phyloP scores from a whole-genome alignment of 2,329 filamentous ascomycete genomes.

The Emmonsiellopsis sp. region DNA sequence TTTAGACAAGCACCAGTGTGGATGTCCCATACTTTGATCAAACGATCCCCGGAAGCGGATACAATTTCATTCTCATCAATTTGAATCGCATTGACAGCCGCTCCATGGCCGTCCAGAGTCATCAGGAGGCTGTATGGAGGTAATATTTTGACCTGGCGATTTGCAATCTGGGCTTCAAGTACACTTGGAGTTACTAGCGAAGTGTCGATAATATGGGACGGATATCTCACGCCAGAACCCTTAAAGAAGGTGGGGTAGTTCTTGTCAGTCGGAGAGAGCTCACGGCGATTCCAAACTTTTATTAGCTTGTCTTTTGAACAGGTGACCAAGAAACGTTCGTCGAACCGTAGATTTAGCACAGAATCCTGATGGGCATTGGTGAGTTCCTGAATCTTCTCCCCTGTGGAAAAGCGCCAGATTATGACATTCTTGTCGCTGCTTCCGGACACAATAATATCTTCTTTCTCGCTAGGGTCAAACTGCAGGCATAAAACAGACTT shows the following conservation, averaged over 20 bases:
- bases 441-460: conserved; percentile 90
- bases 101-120: conserved; percentile 71
- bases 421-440: conserved; percentile 89
- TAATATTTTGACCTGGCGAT: conserved; percentile 34
- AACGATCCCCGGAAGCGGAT: conserved; percentile 86
- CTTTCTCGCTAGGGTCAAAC: conserved; percentile 77
- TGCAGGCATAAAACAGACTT: conserved; percentile 92
- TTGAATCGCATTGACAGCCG: conserved; percentile 93
- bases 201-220: conserved; percentile 48
- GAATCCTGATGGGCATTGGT: conserved; percentile 75
- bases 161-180: conserved; percentile 35
- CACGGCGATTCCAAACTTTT: conserved; percentile 83
- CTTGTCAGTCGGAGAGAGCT: conserved; percentile 44
- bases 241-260: conserved; percentile 37
- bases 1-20: conserved; percentile 65
- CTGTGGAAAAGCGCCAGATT: conserved; percentile 88
- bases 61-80: conserved; percentile 79
- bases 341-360: conserved; percentile 86
- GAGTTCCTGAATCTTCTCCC: conserved; percentile 69
- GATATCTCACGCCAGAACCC: conserved; percentile 37
- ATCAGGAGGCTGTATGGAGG: conserved; percentile 70
- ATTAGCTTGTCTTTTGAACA: conserved; percentile 97
- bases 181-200: conserved; percentile 30
- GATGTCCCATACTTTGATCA: conserved; percentile 93
- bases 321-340: conserved; percentile 83